Percentiles rank a stretch among this genome's conserved stretches.
Conservation (phyloP, 176 grass and related monocot species). For the Avena sativa region DNA sequence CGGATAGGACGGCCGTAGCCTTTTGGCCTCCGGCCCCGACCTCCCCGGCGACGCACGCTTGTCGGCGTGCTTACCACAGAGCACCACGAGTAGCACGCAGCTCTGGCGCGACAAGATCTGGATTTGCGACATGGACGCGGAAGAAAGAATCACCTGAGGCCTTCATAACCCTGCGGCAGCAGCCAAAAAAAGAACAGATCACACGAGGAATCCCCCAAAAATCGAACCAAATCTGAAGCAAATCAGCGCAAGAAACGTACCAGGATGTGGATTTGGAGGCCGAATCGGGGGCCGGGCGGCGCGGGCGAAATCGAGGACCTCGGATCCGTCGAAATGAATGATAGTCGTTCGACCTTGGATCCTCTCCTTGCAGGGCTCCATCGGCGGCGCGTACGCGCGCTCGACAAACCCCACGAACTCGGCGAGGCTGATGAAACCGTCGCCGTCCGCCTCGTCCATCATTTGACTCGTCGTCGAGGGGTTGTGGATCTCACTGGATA, state of each 20-base stretch:
- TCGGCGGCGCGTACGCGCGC: too few relatives aligned
- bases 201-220: slow-evolving; percentile 26
- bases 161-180: slow-evolving; percentile 45
- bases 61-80: slow-evolving; percentile 75
- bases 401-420: too few relatives aligned
- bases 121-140: slow-evolving; percentile 73
- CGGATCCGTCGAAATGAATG: not conserved
- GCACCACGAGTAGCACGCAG: slow-evolving; percentile 86
- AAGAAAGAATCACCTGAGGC: slow-evolving; percentile 17
- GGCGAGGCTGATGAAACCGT: too few relatives aligned
- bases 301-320: slow-evolving; percentile 27
- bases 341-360: too few relatives aligned
- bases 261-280: slow-evolving; percentile 39
- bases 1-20: slow-evolving; percentile 56
- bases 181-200: slow-evolving; percentile 34
- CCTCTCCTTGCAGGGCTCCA: too few relatives aligned
- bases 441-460: too few relatives aligned
- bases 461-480: too few relatives aligned
- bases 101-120: slow-evolving; percentile 67
- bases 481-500: too few relatives aligned
- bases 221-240: slow-evolving; percentile 40
- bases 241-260: slow-evolving; percentile 47
- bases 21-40: slow-evolving; percentile 50
- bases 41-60: slow-evolving; percentile 20
- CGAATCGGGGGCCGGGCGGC: slow-evolving; percentile 7